Percentiles rank a stretch among this genome's conserved stretches.
phyloP scores from a whole-genome alignment of 177 flowering plant genomes.

The Tripterygium wilfordii region DNA sequence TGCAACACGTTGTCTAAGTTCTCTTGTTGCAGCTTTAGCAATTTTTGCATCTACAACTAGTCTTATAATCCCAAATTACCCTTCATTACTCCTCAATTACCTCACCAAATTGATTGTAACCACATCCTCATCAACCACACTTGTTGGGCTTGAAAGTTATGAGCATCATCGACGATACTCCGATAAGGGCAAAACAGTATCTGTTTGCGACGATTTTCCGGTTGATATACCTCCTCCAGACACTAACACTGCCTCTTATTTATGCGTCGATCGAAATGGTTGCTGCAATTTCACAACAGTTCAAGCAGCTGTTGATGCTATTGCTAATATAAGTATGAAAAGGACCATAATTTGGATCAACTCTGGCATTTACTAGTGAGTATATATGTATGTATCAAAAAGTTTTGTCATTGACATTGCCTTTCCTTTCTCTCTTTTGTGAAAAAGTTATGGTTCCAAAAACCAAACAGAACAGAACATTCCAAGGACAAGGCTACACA shows the following conservation, averaged over 20 bases:
- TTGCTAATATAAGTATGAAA: conserved; percentile 38
- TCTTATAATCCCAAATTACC: no score
- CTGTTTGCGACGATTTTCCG: conserved; percentile 66
- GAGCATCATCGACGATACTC: conserved; percentile 21
- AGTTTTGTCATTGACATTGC: no score
- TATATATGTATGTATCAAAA: neutral
- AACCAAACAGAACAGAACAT: conserved; percentile 72
- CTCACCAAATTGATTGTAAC: conserved; percentile 8
- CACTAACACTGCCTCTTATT: conserved; percentile 45
- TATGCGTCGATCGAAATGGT: conserved; percentile 81
- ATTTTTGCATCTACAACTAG: conserved; percentile 23
- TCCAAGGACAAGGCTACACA: conserved; percentile 86
- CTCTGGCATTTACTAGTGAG: conserved; percentile 75
- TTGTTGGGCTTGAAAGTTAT: conserved; percentile 2
- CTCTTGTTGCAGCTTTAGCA: conserved; percentile 31
- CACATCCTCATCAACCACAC: conserved; percentile 17
- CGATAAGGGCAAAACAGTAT: conserved; percentile 11
- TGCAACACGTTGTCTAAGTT: conserved; percentile 6
- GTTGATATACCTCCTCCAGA: conserved; percentile 54
- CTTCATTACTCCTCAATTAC: conserved; percentile 4
- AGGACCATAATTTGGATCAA: conserved; percentile 84
- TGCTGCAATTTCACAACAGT: conserved; percentile 89
- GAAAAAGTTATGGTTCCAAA: conserved; percentile 73
- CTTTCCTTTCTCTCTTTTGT: conserved; percentile 19
- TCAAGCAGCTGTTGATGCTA: conserved; percentile 78